Evolutionary conservation across 164 flowering plant species (phyloP), one percentile per base, ranked within the genome.

Genomic region (Vitis cinerea): DNA sequence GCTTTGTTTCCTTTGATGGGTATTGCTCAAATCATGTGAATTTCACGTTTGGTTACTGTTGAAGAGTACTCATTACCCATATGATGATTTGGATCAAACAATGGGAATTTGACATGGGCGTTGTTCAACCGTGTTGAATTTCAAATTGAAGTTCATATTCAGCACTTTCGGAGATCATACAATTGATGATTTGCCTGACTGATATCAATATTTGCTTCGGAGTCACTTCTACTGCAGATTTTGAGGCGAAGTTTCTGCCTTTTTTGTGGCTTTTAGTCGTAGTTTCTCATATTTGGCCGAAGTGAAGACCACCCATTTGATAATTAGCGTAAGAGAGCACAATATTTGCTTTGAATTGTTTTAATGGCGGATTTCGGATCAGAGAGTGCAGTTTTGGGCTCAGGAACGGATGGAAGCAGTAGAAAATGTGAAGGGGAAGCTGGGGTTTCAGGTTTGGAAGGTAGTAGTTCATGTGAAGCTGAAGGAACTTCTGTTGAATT

Each of bases 401-500:
- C 60, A 27, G 64, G 58, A 37, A 62, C 10, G n/a, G 64, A 65
- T 44, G 53, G 51, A 63, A 59, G n/a, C 15, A 64, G 49, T 30
- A 61, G 72, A 66, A 59, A 63, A 53, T 17, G 63, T 27, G 70
- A 65, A 29, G 71, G 57, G 63, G 73, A 61, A 70, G 73, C 61
- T 65, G 10, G 19, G 13, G 63, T 15, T 12, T 56, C 65, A 61
- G 64, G n/a, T 61, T 31, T 59, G 11, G 71, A 57, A 50, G 60
- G 59, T 9, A 56, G 51, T 29, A 62, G 67, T 37, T 49, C 74
- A 2, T 10, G 47, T 63, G 86, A 37, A 44, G 71, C 50, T 29
- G 83, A 75, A 8, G 86, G 86, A 49, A 71, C 82, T n/a, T 72
- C 77, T 14, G 87, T 86, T n/a, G 96, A 95, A 67, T 75, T 80